Percentiles rank a stretch among this genome's conserved stretches.
phyloP scores from a whole-genome alignment of 2,329 filamentous ascomycete species.

The Colletotrichum sp. region DNA sequence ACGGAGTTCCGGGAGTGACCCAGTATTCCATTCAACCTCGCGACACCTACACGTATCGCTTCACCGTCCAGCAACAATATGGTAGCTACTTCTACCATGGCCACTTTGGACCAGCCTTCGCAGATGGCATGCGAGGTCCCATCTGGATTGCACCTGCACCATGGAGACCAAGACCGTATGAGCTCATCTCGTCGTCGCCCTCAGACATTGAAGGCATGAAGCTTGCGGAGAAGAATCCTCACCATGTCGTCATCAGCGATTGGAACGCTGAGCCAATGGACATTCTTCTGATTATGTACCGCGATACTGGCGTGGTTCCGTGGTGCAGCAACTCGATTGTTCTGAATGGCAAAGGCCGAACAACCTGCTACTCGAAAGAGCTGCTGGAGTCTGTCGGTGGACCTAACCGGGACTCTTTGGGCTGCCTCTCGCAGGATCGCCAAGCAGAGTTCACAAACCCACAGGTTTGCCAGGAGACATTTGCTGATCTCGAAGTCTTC shows the following conservation, averaged over 20 bases:
- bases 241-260: slow-evolving; percentile 13
- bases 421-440: background rate
- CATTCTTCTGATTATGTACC: slow-evolving; percentile 7
- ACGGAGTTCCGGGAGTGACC: slow-evolving; percentile 9
- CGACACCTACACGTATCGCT: slow-evolving; percentile 11
- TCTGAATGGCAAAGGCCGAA: slow-evolving; percentile 11
- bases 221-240: background rate
- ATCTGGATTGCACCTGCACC: slow-evolving; percentile 12
- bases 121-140: slow-evolving; percentile 17
- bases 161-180: slow-evolving; percentile 11
- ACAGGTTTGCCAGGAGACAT: background rate
- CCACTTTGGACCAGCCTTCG: slow-evolving; percentile 3
- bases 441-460: background rate
- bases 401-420: background rate
- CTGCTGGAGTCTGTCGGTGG: background rate
- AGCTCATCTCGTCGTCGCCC: background rate
- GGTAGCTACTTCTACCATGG: slow-evolving; percentile 14
- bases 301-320: slow-evolving; percentile 2
- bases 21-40: slow-evolving; percentile 14
- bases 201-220: slow-evolving; percentile 2
- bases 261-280: slow-evolving; percentile 17
- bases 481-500: slow-evolving; percentile 1
- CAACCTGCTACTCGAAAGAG: background rate
- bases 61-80: slow-evolving; percentile 8
- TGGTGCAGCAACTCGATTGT: slow-evolving; percentile 19